Evolutionary conservation across 306 rosid genomes (phyloP), one percentile per base, ranked within the genome.

Genomic region (Geum urbanum): DNA sequence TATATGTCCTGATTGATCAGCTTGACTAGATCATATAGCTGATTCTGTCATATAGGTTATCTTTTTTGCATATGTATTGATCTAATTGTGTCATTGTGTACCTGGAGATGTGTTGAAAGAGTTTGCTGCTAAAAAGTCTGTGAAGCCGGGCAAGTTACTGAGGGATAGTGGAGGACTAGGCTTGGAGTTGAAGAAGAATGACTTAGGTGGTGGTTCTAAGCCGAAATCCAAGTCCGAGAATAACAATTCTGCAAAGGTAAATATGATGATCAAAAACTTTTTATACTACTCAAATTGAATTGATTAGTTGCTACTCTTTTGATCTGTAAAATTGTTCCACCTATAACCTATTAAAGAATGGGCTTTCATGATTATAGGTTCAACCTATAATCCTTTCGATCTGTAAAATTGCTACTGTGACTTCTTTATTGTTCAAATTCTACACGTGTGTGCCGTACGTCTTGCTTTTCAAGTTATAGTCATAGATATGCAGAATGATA

Each of bases 31-130:
- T 32, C 37, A 32, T 32, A 32, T 0, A 32, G 37, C 4, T 32
- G 37, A 1, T 32, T 32, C 37, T 32, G 3, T 32, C 37, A 32
- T 32, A 32, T 32, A 32, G 37, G 37, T 32, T 32, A 32, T 32
- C 37, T 32, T 32, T 3, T 1, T 32, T 32, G 37, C 37, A 32
- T 32, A 32, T 32, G 37, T 32, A 32, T 32, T 32, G 4, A 3
- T 32, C 37, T 32, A 32, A 32, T 32, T 32, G 37, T 32, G 37
- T 32, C 37, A 32, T 32, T 32, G 37, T 32, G 37, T 32, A 32
- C 37, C 3, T 32, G 4, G 20, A 92, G 98, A 92, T 82, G 96
- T 92, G 24, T 77, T 92, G 88, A 92, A 92, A 84, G 96, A 92
- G 86, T 85, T 92, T 58, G 84, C 96, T 70, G 92, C 96, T 0